Base-by-base conservation (phyloP, 2,329 filamentous ascomycete genomes). In the Neofusicoccum laricinum region DNA sequence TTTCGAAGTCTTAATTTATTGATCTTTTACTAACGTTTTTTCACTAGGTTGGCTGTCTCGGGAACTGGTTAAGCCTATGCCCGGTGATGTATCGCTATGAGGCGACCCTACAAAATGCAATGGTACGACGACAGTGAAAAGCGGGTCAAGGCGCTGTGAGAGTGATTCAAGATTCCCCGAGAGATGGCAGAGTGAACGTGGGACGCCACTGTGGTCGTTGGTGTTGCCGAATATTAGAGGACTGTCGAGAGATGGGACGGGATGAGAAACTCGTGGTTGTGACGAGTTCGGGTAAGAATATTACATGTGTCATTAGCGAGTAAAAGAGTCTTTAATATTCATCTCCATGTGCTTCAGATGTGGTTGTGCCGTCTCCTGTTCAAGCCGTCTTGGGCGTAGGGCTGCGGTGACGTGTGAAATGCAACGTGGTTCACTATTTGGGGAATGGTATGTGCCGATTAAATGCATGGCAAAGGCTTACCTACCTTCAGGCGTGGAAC, bases 41-140 rank as follows among this genome's bases (percentile, higher is more conserved):
- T 15, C n/a, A 14, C 14, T n/a, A 66, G 65, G 57, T 46, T 66
- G 50, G 65, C 65, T 41, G 65, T 66, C 19, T 62, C 65, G 14
- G 65, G 65, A 34, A 65, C 65, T 15, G 41, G 50, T 38, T 61
- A 61, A 41, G 14, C 38, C 2, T 25, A 15, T 14, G 40, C 15
- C 11, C 25, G 17, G 8, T 21, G 5, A 14, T 34, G n/a, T 36
- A n/a, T 14, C n/a, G 14, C 5, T 30, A 30, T 30, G 25, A 30
- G 25, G 25, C 25, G 25, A 30, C 25, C 25, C 25, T 6, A 30
- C 25, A 30, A 12, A 15, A 43, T 32, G 55, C 36, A 8, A 34
- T 45, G 5, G 17, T 10, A 21, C 43, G n/a, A 19, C 7, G 6
- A 19, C 21, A 25, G 10, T 40, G 30, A 19, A 43, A 12, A 17